Evolutionary conservation across 176 grass and related monocot species (phyloP), one percentile per base, ranked within the genome.

Genomic region (Chrysopogon serrulatus): DNA sequence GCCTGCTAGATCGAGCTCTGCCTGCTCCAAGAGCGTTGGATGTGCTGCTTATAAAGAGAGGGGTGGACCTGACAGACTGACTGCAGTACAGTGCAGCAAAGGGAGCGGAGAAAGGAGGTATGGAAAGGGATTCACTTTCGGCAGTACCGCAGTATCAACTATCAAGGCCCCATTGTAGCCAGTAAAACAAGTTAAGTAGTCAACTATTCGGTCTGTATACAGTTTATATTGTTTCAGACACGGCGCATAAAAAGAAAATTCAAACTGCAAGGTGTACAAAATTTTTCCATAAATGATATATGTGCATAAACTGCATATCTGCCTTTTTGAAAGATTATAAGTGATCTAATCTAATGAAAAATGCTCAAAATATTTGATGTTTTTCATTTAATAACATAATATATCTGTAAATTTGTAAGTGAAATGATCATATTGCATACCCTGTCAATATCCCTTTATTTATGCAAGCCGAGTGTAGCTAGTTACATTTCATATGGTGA

Each of bases 71-170:
- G 35, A 19, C 23, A 45, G 9, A 26, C 24, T 71, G 41, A 19
- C 69, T 10, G 40, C 24, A 48, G 42, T 73, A 48, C 28, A 76
- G 18, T 30, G 60, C 33, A 68, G 11, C 13, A 74, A 73, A 73
- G 2, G 19, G 78, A 14, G 15, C 6, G 48, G 72, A 67, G n/a
- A 81, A 80, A 80, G 34, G 45, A 2, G 6, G 14, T 66, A 82
- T 67, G 66, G 44, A 84, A 79, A 57, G 45, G 54, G 4, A 28
- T 21, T 24, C 57, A 27, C 86, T 88, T 88, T 88, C 81, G 86
- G 86, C 86, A 65, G 74, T 44, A 32, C 12, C 24, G 10, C 44
- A 47, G 44, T 16, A 47, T 47, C 15, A n/a, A 30, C 5, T 61
- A 64, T 83, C 40, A 28, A 19, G 61, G 15, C 18, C 64, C 76